Percentiles rank a stretch among this genome's conserved stretches.
Evolutionary conservation across 352 stramenopile species (phyloP).

Genomic region (Phytophthora cajani): DNA sequence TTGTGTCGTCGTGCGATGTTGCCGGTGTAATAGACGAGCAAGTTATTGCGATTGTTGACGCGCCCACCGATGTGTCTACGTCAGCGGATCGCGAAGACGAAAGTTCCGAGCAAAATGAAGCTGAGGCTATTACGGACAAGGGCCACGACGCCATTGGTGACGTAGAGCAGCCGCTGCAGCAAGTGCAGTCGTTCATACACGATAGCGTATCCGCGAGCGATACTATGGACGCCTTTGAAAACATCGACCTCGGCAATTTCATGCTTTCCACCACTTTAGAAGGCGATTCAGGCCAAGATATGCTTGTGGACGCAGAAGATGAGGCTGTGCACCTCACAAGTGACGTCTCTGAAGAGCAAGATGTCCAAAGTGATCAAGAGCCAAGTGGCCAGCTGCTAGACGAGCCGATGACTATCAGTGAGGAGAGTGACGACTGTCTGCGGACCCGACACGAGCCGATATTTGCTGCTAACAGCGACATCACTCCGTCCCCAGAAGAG

Average conservation of each 20-base stretch:
- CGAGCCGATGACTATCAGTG: neutral
- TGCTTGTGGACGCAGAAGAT: neutral
- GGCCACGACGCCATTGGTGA: neutral
- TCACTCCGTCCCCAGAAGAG: neutral
- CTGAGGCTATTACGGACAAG: neutral
- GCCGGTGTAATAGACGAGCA: neutral
- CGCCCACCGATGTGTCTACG: neutral
- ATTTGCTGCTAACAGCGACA: neutral
- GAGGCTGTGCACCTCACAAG: neutral
- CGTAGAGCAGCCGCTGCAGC: neutral
- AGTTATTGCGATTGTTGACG: neutral
- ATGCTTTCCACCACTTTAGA: neutral
- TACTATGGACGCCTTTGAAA: constrained; percentile 6
- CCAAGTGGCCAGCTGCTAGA: neutral
- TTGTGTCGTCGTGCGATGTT: neutral
- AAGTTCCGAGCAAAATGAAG: neutral
- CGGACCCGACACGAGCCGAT: neutral
- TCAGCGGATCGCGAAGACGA: neutral
- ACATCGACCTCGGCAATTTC: constrained; percentile 11
- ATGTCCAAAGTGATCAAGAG: neutral
- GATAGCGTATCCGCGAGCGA: neutral
- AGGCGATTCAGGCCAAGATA: neutral
- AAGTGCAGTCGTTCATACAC: neutral
- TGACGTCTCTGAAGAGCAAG: neutral
- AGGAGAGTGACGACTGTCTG: neutral